Conservation (phyloP, 139 green algal species). For the Chlamydomonas sp. region DNA sequence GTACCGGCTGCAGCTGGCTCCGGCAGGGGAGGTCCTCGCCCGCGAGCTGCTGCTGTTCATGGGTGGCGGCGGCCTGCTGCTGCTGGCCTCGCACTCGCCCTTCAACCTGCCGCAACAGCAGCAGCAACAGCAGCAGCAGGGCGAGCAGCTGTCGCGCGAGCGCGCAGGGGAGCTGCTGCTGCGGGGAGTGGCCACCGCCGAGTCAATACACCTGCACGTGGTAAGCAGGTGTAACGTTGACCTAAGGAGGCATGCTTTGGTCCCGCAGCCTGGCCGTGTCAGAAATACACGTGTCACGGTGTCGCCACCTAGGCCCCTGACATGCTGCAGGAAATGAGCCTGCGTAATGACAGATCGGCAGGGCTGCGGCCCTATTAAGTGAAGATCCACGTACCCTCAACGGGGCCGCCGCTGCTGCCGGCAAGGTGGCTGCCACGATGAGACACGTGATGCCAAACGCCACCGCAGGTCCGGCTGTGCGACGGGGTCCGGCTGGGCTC, state of each 20-base stretch:
- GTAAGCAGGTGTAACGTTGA: background rate
- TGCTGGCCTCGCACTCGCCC: constrained; percentile 36
- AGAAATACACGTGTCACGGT: too few species aligned
- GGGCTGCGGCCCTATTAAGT: too few species aligned
- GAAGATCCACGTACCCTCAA: too few species aligned
- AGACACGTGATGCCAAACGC: background rate
- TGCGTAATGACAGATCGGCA: too few species aligned
- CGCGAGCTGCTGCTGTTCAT: constrained; percentile 20
- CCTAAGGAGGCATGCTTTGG: too few species aligned
- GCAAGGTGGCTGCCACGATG: too few species aligned
- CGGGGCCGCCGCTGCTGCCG: too few species aligned
- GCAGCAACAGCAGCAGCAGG: background rate
- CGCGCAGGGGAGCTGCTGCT: background rate
- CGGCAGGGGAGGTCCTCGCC: constrained; percentile 10
- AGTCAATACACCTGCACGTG: constrained; percentile 11
- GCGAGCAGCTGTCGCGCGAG: background rate
- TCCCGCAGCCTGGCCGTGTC: too few species aligned
- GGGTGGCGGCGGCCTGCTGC: constrained; percentile 20
- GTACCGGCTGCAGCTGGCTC: constrained; percentile 8
- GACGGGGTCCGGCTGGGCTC: constrained; percentile 14
- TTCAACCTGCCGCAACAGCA: background rate
- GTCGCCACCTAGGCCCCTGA: too few species aligned
- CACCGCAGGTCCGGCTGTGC: constrained; percentile 8
- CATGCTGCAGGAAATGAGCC: too few species aligned
- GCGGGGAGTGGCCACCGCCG: background rate